phyloP scores from a whole-genome alignment of 306 rosid genomes.

The Neltuma alba region DNA sequence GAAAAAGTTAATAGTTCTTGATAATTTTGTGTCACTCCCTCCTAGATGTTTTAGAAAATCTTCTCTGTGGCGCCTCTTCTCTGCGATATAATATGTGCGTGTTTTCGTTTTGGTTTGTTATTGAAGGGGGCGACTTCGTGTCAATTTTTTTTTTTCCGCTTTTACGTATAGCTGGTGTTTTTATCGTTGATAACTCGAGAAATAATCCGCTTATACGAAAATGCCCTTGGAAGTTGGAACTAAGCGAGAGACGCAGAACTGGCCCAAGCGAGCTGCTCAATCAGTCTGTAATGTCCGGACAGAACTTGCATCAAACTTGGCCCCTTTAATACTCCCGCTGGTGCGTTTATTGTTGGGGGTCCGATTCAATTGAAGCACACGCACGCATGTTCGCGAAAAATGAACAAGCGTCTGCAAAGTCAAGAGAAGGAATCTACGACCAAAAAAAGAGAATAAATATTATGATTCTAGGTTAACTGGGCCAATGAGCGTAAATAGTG shows the following conservation, averaged over 20 bases:
- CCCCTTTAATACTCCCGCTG: no score
- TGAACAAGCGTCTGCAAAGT: background rate
- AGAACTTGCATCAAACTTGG: background rate
- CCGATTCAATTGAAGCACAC: no score
- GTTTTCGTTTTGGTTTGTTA: background rate
- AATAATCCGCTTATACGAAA: background rate
- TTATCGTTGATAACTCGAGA: background rate
- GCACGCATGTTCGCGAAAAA: background rate
- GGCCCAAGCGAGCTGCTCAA: background rate
- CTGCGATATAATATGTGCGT: slow-evolving; percentile 10
- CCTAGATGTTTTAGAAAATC: background rate
- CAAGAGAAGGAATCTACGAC: background rate
- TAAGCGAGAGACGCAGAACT: no score
- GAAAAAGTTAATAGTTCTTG: slow-evolving; percentile 10
- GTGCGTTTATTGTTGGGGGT: no score
- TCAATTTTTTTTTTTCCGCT: background rate
- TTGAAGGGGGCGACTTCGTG: slow-evolving; percentile 1
- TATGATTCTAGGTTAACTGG: no score
- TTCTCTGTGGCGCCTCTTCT: background rate
- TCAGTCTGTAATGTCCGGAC: background rate
- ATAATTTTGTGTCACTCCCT: slow-evolving; percentile 29
- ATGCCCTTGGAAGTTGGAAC: slow-evolving; percentile 1
- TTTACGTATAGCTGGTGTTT: no score
- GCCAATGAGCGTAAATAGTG: no score
- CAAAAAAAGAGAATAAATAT: no score